phyloP scores from a whole-genome alignment of 805 yeast species.

The Schwanniomyces occidentalis region DNA sequence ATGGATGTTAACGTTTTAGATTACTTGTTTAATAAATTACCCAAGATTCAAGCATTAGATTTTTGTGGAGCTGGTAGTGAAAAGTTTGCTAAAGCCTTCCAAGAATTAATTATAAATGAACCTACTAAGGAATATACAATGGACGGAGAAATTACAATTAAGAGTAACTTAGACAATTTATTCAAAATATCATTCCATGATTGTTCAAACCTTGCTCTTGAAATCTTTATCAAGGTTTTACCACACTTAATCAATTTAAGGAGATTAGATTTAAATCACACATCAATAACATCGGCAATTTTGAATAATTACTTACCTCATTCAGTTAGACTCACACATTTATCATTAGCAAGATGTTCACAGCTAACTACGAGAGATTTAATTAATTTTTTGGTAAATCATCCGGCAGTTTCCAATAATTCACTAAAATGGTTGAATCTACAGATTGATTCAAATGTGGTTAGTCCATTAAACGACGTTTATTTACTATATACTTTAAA shows the following conservation, averaged over 20 bases:
- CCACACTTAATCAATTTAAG: constrained; percentile 57
- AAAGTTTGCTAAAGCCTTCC: constrained; percentile 60
- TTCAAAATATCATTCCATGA: constrained; percentile 77
- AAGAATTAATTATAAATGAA: constrained; percentile 34
- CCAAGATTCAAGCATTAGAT: constrained; percentile 67
- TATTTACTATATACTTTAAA: constrained; percentile 48
- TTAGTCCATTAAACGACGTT: constrained; percentile 53
- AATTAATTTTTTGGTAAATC: constrained; percentile 65
- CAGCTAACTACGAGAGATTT: constrained; percentile 72
- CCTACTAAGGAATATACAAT: constrained; percentile 10
- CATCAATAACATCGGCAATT: constrained; percentile 68
- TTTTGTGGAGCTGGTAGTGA: constrained; percentile 85
- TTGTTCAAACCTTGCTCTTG: constrained; percentile 72
- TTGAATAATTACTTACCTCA: constrained; percentile 53
- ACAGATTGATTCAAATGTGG: constrained; percentile 63
- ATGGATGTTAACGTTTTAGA: constrained; percentile 60
- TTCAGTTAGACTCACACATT: constrained; percentile 65
- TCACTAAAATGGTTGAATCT: constrained; percentile 66
- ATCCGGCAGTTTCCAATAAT: constrained; percentile 57
- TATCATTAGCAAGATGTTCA: constrained; percentile 59
- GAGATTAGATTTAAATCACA: constrained; percentile 78
- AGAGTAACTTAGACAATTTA: constrained; percentile 13
- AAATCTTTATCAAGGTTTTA: constrained; percentile 55
- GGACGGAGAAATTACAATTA: constrained; percentile 4
- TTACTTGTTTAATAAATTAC: constrained; percentile 53